Conservation (phyloP, 352 stramenopile species). For the Blastocystis sp. region DNA sequence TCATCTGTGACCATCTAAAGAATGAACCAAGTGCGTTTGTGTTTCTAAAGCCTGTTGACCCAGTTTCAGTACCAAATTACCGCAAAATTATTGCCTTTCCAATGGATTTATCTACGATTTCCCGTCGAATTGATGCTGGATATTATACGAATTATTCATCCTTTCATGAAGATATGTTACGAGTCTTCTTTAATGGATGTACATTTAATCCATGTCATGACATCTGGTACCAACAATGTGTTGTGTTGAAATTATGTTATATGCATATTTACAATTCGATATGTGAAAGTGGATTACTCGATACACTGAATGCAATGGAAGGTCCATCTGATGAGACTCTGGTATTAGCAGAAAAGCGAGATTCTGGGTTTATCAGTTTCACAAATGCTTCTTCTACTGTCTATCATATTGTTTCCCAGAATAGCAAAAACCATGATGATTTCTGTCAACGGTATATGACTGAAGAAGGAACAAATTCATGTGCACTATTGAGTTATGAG, state of each 20-base stretch:
- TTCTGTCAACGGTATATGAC: background rate
- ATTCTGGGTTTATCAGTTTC: background rate
- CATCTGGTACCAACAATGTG: conserved; percentile 58
- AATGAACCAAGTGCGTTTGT: conserved; percentile 30
- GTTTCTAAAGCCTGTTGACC: conserved; percentile 30
- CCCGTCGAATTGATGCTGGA: background rate
- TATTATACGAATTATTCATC: conserved; percentile 4
- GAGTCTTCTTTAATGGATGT: conserved; percentile 42
- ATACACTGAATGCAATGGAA: background rate
- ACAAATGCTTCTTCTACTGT: background rate
- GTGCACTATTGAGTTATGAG: background rate
- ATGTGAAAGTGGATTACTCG: background rate
- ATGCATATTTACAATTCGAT: conserved; percentile 34
- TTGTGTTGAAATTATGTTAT: conserved; percentile 53
- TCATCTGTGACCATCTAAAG: conserved; percentile 28
- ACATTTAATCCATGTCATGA: conserved; percentile 42
- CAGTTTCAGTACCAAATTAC: conserved; percentile 3
- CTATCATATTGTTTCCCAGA: background rate
- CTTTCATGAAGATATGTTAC: conserved; percentile 20
- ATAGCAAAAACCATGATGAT: background rate
- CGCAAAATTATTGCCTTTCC: conserved; percentile 6
- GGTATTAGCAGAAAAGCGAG: background rate
- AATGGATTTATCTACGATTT: conserved; percentile 44
- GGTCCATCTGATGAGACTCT: background rate
- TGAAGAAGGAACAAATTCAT: background rate